Conservation (phyloP, 148 eudicot genomes). For the Talinum fruticosum region DNA sequence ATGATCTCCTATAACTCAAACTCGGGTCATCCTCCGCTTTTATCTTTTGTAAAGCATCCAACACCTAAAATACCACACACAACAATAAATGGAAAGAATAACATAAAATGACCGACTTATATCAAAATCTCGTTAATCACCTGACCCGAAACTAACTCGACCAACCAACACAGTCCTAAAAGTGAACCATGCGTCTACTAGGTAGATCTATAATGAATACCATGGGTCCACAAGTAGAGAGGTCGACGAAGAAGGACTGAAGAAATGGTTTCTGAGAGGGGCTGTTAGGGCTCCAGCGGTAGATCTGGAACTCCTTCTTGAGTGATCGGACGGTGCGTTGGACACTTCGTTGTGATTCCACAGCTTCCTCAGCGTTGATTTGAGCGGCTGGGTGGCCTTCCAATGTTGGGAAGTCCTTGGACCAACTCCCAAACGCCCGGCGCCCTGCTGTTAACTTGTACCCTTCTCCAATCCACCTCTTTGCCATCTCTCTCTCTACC, state of each 20-base stretch:
- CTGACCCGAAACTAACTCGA: background rate
- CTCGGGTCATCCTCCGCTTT: slow-evolving; percentile 68
- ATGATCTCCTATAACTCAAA: slow-evolving; percentile 71
- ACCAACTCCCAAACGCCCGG: background rate
- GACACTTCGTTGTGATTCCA: slow-evolving; percentile 26
- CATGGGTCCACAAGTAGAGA: slow-evolving; percentile 70
- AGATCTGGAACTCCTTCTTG: slow-evolving; percentile 66
- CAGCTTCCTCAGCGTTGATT: slow-evolving; percentile 39
- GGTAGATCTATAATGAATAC: slow-evolving; percentile 14
- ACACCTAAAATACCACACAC: slow-evolving; percentile 28
- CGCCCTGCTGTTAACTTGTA: background rate
- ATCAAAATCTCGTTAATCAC: background rate
- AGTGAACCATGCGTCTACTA: no score
- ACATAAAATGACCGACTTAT: background rate
- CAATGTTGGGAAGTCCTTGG: slow-evolving; percentile 41
- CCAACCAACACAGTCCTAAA: no score
- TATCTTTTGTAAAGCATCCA: slow-evolving; percentile 74
- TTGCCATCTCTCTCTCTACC: slow-evolving; percentile 1
- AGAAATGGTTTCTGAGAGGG: slow-evolving; percentile 59
- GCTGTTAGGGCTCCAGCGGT: slow-evolving; percentile 63
- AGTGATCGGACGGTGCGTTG: slow-evolving; percentile 7
- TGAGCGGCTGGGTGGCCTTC: slow-evolving; percentile 57
- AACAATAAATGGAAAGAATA: background rate
- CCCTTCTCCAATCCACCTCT: slow-evolving; percentile 10
- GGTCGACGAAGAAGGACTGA: slow-evolving; percentile 56